Percentiles rank a stretch among this genome's conserved stretches.
These are phyloP conservation scores for Capsicum rhomboideum DNA, from an alignment of 257 asterid species.

Conservation along the genomic window DNA sequence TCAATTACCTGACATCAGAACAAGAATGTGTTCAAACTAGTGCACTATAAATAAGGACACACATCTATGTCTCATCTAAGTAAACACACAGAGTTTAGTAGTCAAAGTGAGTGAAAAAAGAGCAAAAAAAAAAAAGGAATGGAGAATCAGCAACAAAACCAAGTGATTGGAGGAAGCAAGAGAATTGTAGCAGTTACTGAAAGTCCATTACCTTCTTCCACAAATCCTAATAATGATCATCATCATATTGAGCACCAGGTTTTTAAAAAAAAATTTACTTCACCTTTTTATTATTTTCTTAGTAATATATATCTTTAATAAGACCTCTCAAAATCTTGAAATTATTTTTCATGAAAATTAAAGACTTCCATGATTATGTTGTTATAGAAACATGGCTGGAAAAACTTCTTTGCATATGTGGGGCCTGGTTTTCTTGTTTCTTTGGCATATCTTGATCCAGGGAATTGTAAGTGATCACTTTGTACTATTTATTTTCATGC, in stretches of 20 bases:
- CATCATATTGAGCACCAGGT: slow-evolving; percentile 12
- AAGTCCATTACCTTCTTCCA: slow-evolving; percentile 24
- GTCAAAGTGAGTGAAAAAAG: not conserved
- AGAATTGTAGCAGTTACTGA: slow-evolving; percentile 28
- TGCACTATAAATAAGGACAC: not conserved
- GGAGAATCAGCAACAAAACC: slow-evolving; percentile 38
- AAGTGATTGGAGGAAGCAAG: slow-evolving; percentile 25
- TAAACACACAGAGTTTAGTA: not conserved
- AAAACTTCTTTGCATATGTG: slow-evolving; percentile 48
- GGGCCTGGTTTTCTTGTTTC: slow-evolving; percentile 97
- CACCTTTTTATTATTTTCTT: not conserved
- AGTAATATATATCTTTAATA: too few relatives aligned
- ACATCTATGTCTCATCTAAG: not conserved
- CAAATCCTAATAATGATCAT: slow-evolving; percentile 2
- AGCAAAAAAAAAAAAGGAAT: slow-evolving; percentile 2
- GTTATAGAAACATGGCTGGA: slow-evolving; percentile 73
- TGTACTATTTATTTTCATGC: not conserved
- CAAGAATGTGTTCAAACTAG: not conserved
- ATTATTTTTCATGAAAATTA: not conserved
- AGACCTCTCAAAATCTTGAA: not conserved
- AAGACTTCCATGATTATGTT: not conserved
- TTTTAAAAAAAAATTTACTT: not conserved
- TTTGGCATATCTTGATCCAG: slow-evolving; percentile 90
- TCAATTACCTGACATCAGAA: not conserved
- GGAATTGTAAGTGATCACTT: slow-evolving; percentile 44